Base-by-base conservation (phyloP, 2,329 filamentous ascomycete genomes). In the Neonectria ditissima region DNA sequence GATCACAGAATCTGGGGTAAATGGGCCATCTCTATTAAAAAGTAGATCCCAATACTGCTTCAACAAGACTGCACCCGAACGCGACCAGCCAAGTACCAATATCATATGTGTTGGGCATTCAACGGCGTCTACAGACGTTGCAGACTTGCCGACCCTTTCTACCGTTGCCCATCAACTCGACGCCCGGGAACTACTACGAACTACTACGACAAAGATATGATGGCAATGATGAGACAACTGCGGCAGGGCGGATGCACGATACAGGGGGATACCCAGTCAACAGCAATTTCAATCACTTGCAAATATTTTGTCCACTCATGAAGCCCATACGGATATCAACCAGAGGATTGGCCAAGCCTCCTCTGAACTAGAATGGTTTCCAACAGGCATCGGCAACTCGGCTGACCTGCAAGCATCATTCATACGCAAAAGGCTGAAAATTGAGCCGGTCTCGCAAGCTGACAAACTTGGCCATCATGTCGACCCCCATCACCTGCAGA, bases 371-470 rank as follows among this genome's bases (percentile, higher is more conserved):
- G 22, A 32, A 50, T 45, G 44, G 18, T 22, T 50, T 20, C 20
- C 37, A 34, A 20, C 10, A n/a, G 2, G n/a, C 44, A 37, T 16
- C 54, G 41, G 48, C 48, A 58, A 43, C 41, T 62, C 59, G 41
- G 54, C 54, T 53, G 45, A 32, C 39, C 22, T 61, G 9, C 39
- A 54, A 30, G 32, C 32, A 52, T 34, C 24, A 20, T 32, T 30
- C 5, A 39, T 11, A 24, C 32, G 37, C 37, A 41, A 41, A 44
- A 41, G 54, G 47, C 59, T 57, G 47, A 57, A 47, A 20, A 41
- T 50, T 62, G 47, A 57, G 54, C 34, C 41, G 16, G 50, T 54
- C 54, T 39, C 34, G 22, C 32, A 32, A 37, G 59, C 48, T 58
- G 47, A 62, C 59, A 48, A 58, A 58, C 57, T 48, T 20, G 16